Conservation (phyloP, 2,329 filamentous ascomycete species). For the Ceratocystis variospora region DNA sequence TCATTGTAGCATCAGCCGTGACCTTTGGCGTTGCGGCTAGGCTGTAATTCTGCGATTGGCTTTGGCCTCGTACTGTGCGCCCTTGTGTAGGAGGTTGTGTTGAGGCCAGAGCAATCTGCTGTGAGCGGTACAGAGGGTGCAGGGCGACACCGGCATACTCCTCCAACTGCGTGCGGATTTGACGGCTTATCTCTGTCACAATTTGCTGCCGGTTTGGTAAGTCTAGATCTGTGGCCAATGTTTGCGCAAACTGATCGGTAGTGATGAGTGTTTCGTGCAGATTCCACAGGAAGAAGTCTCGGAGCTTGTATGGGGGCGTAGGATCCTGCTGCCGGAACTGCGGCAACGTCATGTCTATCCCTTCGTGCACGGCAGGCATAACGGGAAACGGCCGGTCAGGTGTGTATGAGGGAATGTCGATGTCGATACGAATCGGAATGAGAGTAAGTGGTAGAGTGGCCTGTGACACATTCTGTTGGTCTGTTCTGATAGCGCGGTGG, state of each 20-base stretch:
- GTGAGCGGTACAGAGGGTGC: constrained; percentile 75
- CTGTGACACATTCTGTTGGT: constrained; percentile 48
- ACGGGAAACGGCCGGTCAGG: constrained; percentile 52
- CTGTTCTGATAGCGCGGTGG: constrained; percentile 39
- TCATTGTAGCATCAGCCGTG: constrained; percentile 54
- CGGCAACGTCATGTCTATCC: constrained; percentile 57
- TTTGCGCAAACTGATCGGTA: constrained; percentile 87
- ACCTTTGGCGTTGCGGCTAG: constrained; percentile 34
- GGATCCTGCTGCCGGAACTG: constrained; percentile 68
- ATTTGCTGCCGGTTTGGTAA: constrained; percentile 60
- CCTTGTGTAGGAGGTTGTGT: constrained; percentile 20
- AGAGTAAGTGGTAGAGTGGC: constrained; percentile 74
- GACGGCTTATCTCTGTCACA: constrained; percentile 72
- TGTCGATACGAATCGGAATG: constrained; percentile 90
- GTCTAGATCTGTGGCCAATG: constrained; percentile 83
- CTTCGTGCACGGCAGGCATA: constrained; percentile 33
- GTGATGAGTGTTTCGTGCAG: constrained; percentile 87
- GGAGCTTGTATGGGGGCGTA: constrained; percentile 73
- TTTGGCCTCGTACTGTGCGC: not conserved
- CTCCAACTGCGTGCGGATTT: constrained; percentile 88
- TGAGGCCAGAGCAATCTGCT: constrained; percentile 22
- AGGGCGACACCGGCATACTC: constrained; percentile 91
- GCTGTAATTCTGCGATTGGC: not conserved
- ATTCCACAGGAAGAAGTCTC: constrained; percentile 97
- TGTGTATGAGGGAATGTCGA: constrained; percentile 71